phyloP scores from a whole-genome alignment of 805 yeast genomes.

The Kodamaea restingae region DNA sequence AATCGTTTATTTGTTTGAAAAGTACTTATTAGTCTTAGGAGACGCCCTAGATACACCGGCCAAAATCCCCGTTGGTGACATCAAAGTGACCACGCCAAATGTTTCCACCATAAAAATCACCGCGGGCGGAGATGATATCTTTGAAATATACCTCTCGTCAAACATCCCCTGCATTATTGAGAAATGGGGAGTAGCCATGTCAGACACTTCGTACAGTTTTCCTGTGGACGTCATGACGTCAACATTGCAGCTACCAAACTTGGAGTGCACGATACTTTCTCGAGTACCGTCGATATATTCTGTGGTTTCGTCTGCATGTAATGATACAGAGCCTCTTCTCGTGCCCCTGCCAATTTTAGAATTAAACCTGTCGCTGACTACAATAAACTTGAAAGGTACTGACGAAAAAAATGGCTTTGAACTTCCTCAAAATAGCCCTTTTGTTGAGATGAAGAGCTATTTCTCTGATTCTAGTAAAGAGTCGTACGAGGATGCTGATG shows the following conservation, averaged over 20 bases:
- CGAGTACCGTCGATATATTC: neutral
- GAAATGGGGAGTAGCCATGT: conserved; percentile 42
- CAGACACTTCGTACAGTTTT: conserved; percentile 28
- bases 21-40: conserved; percentile 28
- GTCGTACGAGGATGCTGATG: conserved; percentile 12
- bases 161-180: conserved; percentile 31
- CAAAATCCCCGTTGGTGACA: conserved; percentile 9
- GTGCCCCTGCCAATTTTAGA: neutral
- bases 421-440: too few species aligned
- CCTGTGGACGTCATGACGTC: conserved; percentile 37
- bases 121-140: conserved; percentile 2
- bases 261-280: neutral
- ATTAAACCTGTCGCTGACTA: neutral
- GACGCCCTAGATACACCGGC: conserved; percentile 6
- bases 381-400: too few species aligned
- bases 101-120: conserved; percentile 22
- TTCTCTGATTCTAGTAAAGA: neutral
- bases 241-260: conserved; percentile 2
- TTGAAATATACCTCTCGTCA: conserved; percentile 24
- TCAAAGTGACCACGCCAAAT: conserved; percentile 16
- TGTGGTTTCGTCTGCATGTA: neutral
- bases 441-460: neutral
- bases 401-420: too few species aligned
- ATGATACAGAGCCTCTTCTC: neutral
- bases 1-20: conserved; percentile 31